Evolutionary conservation across 768 basidiomycete genomes (phyloP), one percentile per base, ranked within the genome.

Genomic region (Strobilomyces echinocephalus): DNA sequence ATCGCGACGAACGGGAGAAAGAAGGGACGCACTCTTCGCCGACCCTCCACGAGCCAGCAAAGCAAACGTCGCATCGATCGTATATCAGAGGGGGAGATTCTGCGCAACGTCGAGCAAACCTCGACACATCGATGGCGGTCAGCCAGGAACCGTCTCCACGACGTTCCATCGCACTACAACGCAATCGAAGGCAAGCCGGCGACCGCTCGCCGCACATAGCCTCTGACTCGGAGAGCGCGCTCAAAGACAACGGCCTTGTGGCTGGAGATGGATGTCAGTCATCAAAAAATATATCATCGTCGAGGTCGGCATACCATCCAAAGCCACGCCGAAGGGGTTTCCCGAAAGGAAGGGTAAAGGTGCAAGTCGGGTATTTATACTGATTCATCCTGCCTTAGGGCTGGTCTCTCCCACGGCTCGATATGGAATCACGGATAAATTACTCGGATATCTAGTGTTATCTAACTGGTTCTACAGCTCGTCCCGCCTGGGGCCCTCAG

Each of bases 401-500:
- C 69, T 46, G 68, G 68, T 54, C 41, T 60, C 21, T 69, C 62
- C 51, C 63, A 65, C 62, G 54, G 52, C 21, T 54, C 40, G 43
- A 53, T 49, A 52, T 49, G 31, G 61, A 42, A 45, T 39, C 50
- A 36, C 11, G n/a, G 12, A 24, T 7, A 31, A 34, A 39, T 40
- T 49, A 50, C 14, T 45, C 30, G 34, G 26, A 45, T 45, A 60
- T 53, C 54, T 40, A 36, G 16, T 31, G 38, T 50, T 54, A 59
- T 24, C 2, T 46, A 18, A 15, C 50, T 54, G 20, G 49, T 0
- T 62, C 57, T 73, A 77, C 63, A 77, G 51, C 56, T 77, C 76
- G 30, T 77, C 76, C 60, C 73, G 73, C 42, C 59, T 53, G 47
- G 49, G 64, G 4, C 50, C 56, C 8, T 48, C 61, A n/a, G 73